These are phyloP conservation scores for Ophiostoma angusticollis DNA, from an alignment of 2,329 filamentous ascomycete genomes.

Conservation along the genomic window DNA sequence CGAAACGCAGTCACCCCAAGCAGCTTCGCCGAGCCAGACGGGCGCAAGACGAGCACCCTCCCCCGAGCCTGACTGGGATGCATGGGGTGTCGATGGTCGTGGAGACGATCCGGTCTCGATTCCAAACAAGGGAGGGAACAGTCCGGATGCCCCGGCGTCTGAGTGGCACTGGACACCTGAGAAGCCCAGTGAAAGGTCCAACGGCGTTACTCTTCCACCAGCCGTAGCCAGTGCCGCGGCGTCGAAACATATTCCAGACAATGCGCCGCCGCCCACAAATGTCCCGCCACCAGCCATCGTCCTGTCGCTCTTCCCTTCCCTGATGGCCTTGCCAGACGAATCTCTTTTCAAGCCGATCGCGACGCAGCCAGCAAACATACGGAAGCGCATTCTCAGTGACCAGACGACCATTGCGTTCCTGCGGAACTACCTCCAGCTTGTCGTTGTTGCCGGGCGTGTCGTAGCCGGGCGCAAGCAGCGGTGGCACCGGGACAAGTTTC, in stretches of 20 bases:
- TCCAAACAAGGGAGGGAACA: constrained; percentile 10
- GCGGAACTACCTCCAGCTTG: constrained; percentile 48
- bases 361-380: constrained; percentile 42
- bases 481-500: constrained; percentile 79
- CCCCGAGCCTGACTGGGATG: constrained; percentile 37
- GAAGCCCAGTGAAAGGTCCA: constrained; percentile 15
- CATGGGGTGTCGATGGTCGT: constrained; percentile 16
- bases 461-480: constrained; percentile 74
- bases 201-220: not conserved
- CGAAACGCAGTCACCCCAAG: constrained; percentile 12
- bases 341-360: constrained; percentile 54
- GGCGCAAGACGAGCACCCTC: constrained; percentile 12
- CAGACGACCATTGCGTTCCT: constrained; percentile 51
- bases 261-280: constrained; percentile 58
- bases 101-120: not conserved
- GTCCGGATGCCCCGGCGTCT: constrained; percentile 4
- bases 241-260: constrained; percentile 17
- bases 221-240: constrained; percentile 7
- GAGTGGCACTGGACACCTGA: constrained; percentile 40
- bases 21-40: constrained; percentile 10
- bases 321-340: constrained; percentile 54
- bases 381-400: constrained; percentile 51
- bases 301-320: constrained; percentile 58
- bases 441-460: constrained; percentile 60
- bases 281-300: constrained; percentile 79